A percentile compares a stretch with the other conserved stretches of the same genome.
These are phyloP conservation scores for Fraxinus anomala DNA, from an alignment of 257 asterid genomes.

Conservation along the genomic window DNA sequence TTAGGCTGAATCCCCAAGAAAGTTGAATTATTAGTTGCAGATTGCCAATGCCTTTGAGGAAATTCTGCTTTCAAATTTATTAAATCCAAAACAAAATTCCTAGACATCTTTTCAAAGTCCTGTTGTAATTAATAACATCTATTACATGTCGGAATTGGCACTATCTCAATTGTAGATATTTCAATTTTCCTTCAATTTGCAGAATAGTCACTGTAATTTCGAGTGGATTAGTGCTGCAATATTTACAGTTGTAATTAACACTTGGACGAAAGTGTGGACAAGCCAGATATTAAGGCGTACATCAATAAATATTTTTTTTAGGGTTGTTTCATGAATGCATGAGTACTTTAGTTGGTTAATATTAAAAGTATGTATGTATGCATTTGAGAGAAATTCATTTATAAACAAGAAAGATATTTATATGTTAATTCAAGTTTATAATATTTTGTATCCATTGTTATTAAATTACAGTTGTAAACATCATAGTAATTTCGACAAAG, in stretches of 20 bases:
- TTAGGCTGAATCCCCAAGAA: not conserved
- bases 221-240: not conserved
- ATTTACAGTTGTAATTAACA: not conserved
- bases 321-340: too few species aligned
- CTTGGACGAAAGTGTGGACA: not conserved
- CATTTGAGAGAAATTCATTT: too few species aligned
- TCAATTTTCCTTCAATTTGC: not conserved
- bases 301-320: too few species aligned
- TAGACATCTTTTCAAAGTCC: constrained; percentile 7
- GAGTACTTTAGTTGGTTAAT: too few species aligned
- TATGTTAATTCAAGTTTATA: too few species aligned
- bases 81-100: not conserved
- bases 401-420: too few species aligned
- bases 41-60: constrained; percentile 9
- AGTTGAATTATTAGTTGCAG: not conserved
- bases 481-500: too few species aligned
- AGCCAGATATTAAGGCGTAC: not conserved
- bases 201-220: not conserved
- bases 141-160: not conserved
- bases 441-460: too few species aligned
- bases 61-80: constrained; percentile 11
- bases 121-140: constrained; percentile 5
- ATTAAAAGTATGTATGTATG: too few species aligned
- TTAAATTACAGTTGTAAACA: too few species aligned
- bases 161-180: not conserved